Conservation (phyloP, 345 rosid species). For the Gossypium stocksii region DNA sequence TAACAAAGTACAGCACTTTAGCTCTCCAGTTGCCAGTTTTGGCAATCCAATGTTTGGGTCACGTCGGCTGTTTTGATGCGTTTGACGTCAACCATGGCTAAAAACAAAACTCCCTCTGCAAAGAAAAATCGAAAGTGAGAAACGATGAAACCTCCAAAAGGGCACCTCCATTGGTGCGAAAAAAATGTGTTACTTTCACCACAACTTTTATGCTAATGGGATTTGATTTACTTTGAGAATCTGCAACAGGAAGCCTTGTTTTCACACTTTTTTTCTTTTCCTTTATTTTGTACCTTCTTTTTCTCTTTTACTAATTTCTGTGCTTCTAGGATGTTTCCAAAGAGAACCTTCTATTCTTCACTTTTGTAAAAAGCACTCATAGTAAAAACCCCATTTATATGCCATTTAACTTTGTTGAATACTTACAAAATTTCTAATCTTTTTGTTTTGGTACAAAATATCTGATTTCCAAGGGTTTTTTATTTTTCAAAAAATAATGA, state of each 20-base stretch:
- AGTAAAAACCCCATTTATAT: no score
- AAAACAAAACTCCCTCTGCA: not conserved
- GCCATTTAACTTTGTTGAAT: no score
- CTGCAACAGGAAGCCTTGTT: not conserved
- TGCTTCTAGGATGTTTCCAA: not conserved
- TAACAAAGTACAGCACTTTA: not conserved
- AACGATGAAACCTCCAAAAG: not conserved
- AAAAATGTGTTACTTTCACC: not conserved
- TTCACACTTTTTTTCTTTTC: not conserved
- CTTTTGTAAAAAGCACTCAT: not conserved
- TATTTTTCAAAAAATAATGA: not conserved
- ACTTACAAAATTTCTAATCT: not conserved
- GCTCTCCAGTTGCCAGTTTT: not conserved
- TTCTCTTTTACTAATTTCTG: not conserved
- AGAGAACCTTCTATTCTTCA: not conserved
- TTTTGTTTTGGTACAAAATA: no score
- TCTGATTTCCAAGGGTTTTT: not conserved
- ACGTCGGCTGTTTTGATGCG: not conserved
- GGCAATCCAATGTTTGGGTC: not conserved
- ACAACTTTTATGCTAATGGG: not conserved
- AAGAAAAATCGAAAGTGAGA: not conserved
- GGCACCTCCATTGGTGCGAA: not conserved
- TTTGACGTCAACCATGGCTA: constrained; percentile 10
- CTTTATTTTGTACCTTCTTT: not conserved
- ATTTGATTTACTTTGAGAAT: not conserved